phyloP scores from a whole-genome alignment of 2,329 filamentous ascomycete genomes.

The Cordyceps fumosorosea region DNA sequence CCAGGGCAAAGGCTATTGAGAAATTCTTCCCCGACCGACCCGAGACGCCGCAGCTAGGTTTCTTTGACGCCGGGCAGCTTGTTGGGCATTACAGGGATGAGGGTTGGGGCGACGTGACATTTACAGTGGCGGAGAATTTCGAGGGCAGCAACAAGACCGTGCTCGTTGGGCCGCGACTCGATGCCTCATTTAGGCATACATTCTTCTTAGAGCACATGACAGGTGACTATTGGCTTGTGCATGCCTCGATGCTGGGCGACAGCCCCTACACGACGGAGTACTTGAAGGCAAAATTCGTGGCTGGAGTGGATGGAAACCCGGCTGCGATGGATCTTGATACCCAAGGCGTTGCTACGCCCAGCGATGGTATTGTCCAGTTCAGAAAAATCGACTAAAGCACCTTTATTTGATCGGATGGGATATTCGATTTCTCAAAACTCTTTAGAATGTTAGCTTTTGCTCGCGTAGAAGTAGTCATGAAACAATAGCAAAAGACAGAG shows the following conservation, averaged over 20 bases:
- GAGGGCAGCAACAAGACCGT: not conserved
- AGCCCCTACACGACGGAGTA: not conserved
- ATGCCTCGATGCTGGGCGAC: not conserved
- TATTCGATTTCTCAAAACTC: not conserved
- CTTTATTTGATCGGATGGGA: not conserved
- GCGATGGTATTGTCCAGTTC: constrained; percentile 7
- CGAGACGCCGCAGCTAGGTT: not conserved
- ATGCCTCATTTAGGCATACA: not conserved
- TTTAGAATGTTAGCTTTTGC: constrained; percentile 10
- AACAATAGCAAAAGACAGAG: constrained; percentile 8
- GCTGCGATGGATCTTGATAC: not conserved
- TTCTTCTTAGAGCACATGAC: constrained; percentile 10
- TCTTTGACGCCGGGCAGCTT: constrained; percentile 3
- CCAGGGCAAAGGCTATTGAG: not conserved
- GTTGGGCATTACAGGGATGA: constrained; percentile 4
- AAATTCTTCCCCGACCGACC: constrained; percentile 7
- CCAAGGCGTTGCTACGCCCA: not conserved
- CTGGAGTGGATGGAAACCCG: constrained; percentile 7
- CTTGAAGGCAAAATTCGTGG: not conserved
- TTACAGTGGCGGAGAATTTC: not conserved
- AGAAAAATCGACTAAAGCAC: not conserved
- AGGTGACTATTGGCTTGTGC: constrained; percentile 10
- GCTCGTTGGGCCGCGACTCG: constrained; percentile 2
- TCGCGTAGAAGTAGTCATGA: not conserved
- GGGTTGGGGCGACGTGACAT: constrained; percentile 6